Evolutionary conservation across 2,329 filamentous ascomycete genomes (phyloP), one percentile per base, ranked within the genome.

Genomic region (Xylaria arbuscula): DNA sequence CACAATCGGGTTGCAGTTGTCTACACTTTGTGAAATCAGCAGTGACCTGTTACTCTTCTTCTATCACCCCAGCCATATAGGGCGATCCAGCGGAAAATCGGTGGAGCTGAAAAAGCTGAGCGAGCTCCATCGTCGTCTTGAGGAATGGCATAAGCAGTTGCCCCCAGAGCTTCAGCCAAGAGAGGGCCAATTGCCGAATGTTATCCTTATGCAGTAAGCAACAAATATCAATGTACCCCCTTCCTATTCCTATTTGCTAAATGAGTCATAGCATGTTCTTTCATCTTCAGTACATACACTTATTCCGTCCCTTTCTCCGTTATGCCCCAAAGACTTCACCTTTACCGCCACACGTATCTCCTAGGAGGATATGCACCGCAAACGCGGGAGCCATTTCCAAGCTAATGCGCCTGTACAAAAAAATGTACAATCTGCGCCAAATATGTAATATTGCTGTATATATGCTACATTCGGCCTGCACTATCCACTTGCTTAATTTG

Each of bases 391-490:
- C 91, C 71, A 96, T 98, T 64, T 98, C 94, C 0, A 98, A 98
- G 77, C 84, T 98, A n/a, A 91, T 98, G 82, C 90, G 96, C 0
- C 83, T 98, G 1, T 99, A 98, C 81, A 98, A 97, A 79, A 93
- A 95, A 73, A 91, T 91, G 0, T 97, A 97, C 79, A 93, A 95
- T 10, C 82, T 98, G 13, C 90, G 93, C 4, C 95, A 98, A 78
- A 97, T 99, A 40, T 97, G 93, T 81, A 98, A 98, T 76, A 93
- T 98, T 74, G 94, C 92, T 2, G 94, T 98, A 0, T 99, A 99
- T 79, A 98, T 98, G 81, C 87, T 92, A 0, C 95, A 98, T 79
- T 96, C 93, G 4, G 94, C 96, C 36, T 97, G 94, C 78, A 98
- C 94, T 0, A 97, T 98, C 47, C 96, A 98, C 76, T 83, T 99